Conservation (phyloP, 2,329 filamentous ascomycete genomes). For the Fusarium luffae region DNA sequence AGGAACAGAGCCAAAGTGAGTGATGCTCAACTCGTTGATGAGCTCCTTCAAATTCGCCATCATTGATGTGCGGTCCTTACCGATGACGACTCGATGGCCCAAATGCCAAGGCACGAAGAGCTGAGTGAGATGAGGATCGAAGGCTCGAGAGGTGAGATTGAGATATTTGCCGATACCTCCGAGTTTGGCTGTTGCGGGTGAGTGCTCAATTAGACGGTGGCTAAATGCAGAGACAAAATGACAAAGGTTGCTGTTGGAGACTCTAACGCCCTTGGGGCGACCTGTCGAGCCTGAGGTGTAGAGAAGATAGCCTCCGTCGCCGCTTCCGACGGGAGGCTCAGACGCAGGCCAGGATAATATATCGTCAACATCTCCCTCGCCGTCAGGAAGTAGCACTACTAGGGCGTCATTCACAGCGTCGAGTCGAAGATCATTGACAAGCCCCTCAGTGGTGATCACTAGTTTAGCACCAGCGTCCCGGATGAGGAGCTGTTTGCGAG, state of each 20-base stretch:
- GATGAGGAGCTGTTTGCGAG: constrained; percentile 23
- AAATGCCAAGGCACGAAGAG: constrained; percentile 25
- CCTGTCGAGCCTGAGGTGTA: constrained; percentile 29
- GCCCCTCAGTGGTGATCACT: neutral
- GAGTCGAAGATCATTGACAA: neutral
- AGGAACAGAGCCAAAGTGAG: constrained; percentile 25
- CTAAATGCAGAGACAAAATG: constrained; percentile 27
- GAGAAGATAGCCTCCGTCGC: constrained; percentile 19
- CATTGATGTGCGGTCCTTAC: constrained; percentile 15
- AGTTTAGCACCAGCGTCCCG: constrained; percentile 15
- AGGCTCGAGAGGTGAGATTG: constrained; percentile 24
- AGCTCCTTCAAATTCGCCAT: constrained; percentile 7
- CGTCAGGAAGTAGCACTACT: neutral
- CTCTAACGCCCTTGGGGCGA: constrained; percentile 21
- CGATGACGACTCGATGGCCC: constrained; percentile 3
- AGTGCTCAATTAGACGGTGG: neutral
- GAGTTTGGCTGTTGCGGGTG: neutral
- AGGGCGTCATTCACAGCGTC: neutral
- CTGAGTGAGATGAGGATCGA: constrained; percentile 24
- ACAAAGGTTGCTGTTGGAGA: constrained; percentile 13
- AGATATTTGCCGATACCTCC: constrained; percentile 20
- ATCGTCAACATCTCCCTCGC: rapidly evolving
- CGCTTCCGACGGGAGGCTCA: rapidly evolving
- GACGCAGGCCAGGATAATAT: neutral
- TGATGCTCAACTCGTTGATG: constrained; percentile 12